phyloP scores from a whole-genome alignment of 1,284 basidiomycete species.

The Apiotrichum sp. region DNA sequence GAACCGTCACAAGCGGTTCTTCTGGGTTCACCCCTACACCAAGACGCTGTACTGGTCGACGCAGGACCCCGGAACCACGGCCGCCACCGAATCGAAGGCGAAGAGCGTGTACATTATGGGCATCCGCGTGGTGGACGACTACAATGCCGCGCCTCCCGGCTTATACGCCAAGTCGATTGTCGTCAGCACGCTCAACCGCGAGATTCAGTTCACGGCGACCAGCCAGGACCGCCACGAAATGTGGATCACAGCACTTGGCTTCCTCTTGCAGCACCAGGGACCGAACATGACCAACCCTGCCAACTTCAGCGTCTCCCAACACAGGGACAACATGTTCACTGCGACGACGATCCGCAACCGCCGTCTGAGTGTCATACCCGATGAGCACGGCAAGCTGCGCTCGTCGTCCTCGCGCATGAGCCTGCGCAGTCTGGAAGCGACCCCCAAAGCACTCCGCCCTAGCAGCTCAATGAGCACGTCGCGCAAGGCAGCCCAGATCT shows the following conservation, averaged over 20 bases:
- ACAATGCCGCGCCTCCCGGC: constrained; percentile 87
- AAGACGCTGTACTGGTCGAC: constrained; percentile 97
- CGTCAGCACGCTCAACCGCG: constrained; percentile 83
- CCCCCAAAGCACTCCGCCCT: constrained; percentile 49
- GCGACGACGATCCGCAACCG: constrained; percentile 1
- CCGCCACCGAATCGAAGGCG: constrained; percentile 81
- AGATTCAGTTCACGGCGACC: constrained; percentile 95
- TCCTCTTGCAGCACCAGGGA: constrained; percentile 41
- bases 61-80: constrained; percentile 81
- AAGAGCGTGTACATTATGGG: constrained; percentile 98
- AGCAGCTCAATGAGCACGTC: constrained; percentile 38
- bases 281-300: constrained; percentile 14
- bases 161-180: constrained; percentile 88
- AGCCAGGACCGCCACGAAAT: constrained; percentile 93
- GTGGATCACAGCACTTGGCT: constrained; percentile 64
- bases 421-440: constrained; percentile 31
- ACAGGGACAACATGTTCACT: not conserved
- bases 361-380: constrained; percentile 27
- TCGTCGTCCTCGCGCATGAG: constrained; percentile 26
- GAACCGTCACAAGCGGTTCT: constrained; percentile 89
- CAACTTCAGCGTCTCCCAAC: constrained; percentile 7
- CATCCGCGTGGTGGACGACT: constrained; percentile 82
- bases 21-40: constrained; percentile 99
- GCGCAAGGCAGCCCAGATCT: constrained; percentile 51
- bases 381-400: constrained; percentile 38